A percentile compares a stretch with the other conserved stretches of the same genome.
Evolutionary conservation across 345 rosid species (phyloP).

Genomic region (Raphanus raphanistrum): DNA sequence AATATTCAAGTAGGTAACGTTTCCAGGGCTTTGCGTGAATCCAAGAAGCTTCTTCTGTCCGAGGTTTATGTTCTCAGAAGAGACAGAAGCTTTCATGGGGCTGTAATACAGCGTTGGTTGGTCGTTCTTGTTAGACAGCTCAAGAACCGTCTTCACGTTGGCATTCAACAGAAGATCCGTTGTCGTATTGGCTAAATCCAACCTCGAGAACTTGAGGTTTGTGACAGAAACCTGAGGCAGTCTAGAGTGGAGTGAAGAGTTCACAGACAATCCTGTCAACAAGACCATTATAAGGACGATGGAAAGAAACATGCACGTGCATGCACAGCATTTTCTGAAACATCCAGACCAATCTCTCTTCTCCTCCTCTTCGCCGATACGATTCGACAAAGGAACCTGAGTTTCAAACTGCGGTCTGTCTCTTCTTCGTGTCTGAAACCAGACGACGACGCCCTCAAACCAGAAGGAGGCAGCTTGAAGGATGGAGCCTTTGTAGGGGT

Average conservation of each 20-base stretch:
- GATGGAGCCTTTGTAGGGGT: constrained; percentile 5
- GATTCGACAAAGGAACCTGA: constrained; percentile 29
- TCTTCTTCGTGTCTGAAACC: constrained; percentile 22
- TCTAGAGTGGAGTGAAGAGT: constrained; percentile 26
- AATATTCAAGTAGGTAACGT: constrained; percentile 14
- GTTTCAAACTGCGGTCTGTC: background rate
- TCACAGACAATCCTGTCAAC: constrained; percentile 22
- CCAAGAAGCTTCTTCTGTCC: constrained; percentile 33
- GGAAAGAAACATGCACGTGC: constrained; percentile 22
- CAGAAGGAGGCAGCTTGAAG: constrained; percentile 22
- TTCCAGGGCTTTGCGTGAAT: constrained; percentile 27
- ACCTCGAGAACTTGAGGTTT: constrained; percentile 23
- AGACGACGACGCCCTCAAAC: constrained; percentile 6
- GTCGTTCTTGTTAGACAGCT: constrained; percentile 37
- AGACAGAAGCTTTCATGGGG: constrained; percentile 29
- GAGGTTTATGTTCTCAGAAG: constrained; percentile 28
- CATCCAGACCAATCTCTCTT: constrained; percentile 21
- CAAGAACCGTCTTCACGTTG: constrained; percentile 16
- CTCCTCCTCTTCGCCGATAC: constrained; percentile 22
- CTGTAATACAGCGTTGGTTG: constrained; percentile 20
- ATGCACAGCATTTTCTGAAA: constrained; percentile 33
- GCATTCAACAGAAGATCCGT: constrained; percentile 31
- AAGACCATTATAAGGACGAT: constrained; percentile 19
- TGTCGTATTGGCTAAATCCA: constrained; percentile 6
- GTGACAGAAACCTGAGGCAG: constrained; percentile 33